Evolutionary conservation across 2,329 filamentous ascomycete species (phyloP), one percentile per base, ranked within the genome.

Genomic region (Pestalotiopsis sp.): DNA sequence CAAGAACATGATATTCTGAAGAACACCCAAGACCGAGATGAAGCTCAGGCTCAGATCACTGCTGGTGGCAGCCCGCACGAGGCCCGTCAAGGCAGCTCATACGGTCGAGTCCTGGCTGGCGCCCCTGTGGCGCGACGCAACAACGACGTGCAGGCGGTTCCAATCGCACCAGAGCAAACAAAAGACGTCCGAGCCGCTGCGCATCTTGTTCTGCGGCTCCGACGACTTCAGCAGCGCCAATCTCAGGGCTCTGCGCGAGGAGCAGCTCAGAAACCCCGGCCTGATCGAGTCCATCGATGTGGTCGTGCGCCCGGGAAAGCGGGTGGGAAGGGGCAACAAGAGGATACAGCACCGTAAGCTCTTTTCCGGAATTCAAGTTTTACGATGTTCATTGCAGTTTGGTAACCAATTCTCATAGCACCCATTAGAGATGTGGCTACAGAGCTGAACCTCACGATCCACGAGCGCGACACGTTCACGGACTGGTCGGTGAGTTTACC

Each of bases 201-300:
- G 91, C 41, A 94, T 99, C 67, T 87, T 99, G 4, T 99, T 98
- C 81, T 98, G 95, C 81, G 96, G 96, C 71, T 96, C 95, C 3
- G 96, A 99, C 79, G 86, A 90, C 2, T 97, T 98, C 80, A 98
- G 95, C 82, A 92, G 92, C 75, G 87, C 87, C 66, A 93, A 94
- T 1, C 84, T 99, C 64, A 83, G 83, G 69, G 92, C 92, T 5
- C 82, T 99, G 41, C 80, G 91, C 73, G 76, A 82, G 4, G 91
- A 93, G 76, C 86, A 90, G 66, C 70, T 78, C 31, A 76, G 75
- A 66, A 85, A 85, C 68, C 85, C 82, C 6, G 80, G 81, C 20
- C 82, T 89, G 12, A 90, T 97, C 67, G 84, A 86, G 68, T 94
- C 92, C 4, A 91, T 99, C 72, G 92, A 97, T 79, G 95, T 99